phyloP scores from a whole-genome alignment of 352 stramenopile genomes.

The Pythium dissimile region DNA sequence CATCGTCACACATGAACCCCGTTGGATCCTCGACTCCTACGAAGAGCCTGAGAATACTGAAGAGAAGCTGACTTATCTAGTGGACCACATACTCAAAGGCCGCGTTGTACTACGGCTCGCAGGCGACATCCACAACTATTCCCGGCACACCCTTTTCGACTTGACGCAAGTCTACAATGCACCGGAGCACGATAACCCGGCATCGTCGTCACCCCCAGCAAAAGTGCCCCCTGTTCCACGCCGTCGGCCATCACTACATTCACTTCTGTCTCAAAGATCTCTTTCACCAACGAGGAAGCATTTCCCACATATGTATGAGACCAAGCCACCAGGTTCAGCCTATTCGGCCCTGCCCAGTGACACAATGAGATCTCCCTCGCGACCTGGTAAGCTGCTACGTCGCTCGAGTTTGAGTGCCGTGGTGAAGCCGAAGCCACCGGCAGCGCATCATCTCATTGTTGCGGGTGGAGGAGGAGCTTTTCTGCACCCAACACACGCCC shows the following conservation, averaged over 20 bases:
- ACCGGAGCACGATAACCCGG: background rate
- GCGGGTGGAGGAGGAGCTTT: slow-evolving; percentile 88
- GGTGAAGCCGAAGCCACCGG: slow-evolving; percentile 11
- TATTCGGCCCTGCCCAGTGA: background rate
- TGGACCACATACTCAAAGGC: slow-evolving; percentile 70
- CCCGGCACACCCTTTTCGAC: slow-evolving; percentile 70
- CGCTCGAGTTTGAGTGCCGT: background rate
- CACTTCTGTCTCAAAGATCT: slow-evolving; percentile 14
- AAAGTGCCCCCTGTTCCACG: background rate
- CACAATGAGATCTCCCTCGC: background rate
- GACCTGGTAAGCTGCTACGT: slow-evolving; percentile 1
- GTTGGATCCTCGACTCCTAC: slow-evolving; percentile 90
- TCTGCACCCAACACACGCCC: slow-evolving; percentile 88
- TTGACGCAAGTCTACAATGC: slow-evolving; percentile 4
- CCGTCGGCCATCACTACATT: slow-evolving; percentile 26
- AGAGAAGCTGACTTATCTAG: slow-evolving; percentile 73
- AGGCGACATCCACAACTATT: slow-evolving; percentile 94
- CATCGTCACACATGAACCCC: slow-evolving; percentile 89
- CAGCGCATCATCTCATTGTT: slow-evolving; percentile 78
- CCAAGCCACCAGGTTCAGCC: background rate
- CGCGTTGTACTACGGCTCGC: slow-evolving; percentile 78
- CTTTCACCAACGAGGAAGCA: slow-evolving; percentile 56
- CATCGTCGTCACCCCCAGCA: background rate
- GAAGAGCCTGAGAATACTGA: slow-evolving; percentile 67
- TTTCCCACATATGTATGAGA: slow-evolving; percentile 72